A percentile compares a stretch with the other conserved stretches of the same genome.
phyloP scores from a whole-genome alignment of 257 asterid genomes.

The Fraxinus americana region DNA sequence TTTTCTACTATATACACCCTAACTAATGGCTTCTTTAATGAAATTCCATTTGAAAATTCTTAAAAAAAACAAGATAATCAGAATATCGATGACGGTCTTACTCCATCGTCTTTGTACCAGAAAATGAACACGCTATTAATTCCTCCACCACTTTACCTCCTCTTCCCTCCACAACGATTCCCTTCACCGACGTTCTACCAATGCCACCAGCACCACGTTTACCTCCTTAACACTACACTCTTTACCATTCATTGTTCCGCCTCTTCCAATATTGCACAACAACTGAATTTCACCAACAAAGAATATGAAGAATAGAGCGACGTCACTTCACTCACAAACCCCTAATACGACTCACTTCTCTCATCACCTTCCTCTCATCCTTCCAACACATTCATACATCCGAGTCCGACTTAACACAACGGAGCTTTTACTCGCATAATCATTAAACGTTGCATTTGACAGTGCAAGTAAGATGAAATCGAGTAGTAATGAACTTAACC shows the following conservation, averaged over 20 bases:
- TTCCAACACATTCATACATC: slow-evolving; percentile 32
- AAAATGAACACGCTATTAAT: slow-evolving; percentile 60
- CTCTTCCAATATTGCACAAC: slow-evolving; percentile 26
- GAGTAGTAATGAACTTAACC: too few species aligned
- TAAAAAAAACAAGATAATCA: too few species aligned
- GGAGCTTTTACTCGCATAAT: slow-evolving; percentile 69
- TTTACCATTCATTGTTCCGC: too few species aligned
- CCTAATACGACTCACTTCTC: slow-evolving; percentile 71
- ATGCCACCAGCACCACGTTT: not conserved
- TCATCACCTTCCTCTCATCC: slow-evolving; percentile 67
- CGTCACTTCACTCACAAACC: slow-evolving; percentile 47
- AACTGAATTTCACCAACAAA: slow-evolving; percentile 29
- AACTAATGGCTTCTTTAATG: too few species aligned
- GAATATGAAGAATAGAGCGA: slow-evolving; percentile 36
- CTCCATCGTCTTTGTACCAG: slow-evolving; percentile 21
- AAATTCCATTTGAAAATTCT: too few species aligned
- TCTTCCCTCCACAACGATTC: slow-evolving; percentile 40
- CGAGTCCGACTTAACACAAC: slow-evolving; percentile 43
- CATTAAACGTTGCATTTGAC: not conserved
- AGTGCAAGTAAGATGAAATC: too few species aligned
- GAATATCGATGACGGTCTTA: slow-evolving; percentile 34
- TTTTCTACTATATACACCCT: too few species aligned
- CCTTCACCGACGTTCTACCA: slow-evolving; percentile 30
- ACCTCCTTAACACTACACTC: slow-evolving; percentile 6
- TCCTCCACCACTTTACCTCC: slow-evolving; percentile 59